phyloP scores from a whole-genome alignment of 2,329 filamentous ascomycete genomes.

The Cladosporium sp. region DNA sequence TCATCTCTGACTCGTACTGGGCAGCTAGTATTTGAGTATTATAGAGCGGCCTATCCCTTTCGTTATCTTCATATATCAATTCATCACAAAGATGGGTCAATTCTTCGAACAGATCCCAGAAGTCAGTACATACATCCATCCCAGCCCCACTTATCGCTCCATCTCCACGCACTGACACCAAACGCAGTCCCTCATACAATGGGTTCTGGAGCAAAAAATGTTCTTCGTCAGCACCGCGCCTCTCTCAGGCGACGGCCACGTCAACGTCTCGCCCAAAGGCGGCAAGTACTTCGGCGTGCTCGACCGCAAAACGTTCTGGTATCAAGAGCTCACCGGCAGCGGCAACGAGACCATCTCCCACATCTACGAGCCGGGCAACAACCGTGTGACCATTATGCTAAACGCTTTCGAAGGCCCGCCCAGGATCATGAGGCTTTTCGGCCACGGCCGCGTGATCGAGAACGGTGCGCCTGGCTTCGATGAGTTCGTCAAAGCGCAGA shows the following conservation, averaged over 20 bases:
- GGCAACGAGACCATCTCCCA: constrained; percentile 50
- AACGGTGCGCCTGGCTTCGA: constrained; percentile 40
- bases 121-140: neutral
- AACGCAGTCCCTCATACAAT: constrained; percentile 38
- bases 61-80: neutral
- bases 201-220: constrained; percentile 49
- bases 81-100: constrained; percentile 17
- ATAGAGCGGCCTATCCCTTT: neutral
- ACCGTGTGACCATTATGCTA: constrained; percentile 46
- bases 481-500: constrained; percentile 38
- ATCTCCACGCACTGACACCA: constrained; percentile 31
- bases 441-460: constrained; percentile 42
- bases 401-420: constrained; percentile 47
- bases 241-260: constrained; percentile 44
- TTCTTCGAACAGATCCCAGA: constrained; percentile 22
- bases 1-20: neutral
- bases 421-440: constrained; percentile 48
- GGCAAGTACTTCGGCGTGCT: constrained; percentile 47
- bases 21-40: neutral
- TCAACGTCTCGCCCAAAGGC: constrained; percentile 52
- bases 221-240: constrained; percentile 49
- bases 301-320: constrained; percentile 46
- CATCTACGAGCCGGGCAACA: constrained; percentile 46
- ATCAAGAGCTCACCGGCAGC: constrained; percentile 47
- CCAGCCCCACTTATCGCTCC: neutral